Evolutionary conservation across 257 asterid genomes (phyloP), one percentile per base, ranked within the genome.

Genomic region (Solanum peruvianum): DNA sequence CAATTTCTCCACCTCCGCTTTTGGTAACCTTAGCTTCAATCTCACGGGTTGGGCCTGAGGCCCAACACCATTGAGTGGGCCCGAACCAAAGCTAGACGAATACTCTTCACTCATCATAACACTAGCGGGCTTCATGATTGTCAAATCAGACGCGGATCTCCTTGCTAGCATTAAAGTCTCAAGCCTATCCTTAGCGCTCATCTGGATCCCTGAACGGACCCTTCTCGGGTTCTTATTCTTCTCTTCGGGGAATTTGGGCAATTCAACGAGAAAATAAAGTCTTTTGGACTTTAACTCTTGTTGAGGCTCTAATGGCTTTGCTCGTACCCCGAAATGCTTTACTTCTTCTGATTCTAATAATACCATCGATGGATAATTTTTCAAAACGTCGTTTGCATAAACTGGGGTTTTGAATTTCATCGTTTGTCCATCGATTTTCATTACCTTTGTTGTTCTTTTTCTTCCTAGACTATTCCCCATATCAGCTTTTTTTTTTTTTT

Each of bases 181-280:
- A 49, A 96, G 98, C 87, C 98, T 88, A 77, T 96, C 99, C 88
- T 96, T 95, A 0, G 99, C 98, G 90, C 92, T 91, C 99, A 96
- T 95, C 4, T 96, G 98, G 87, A 95, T 95, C 77, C 96, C 98
- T 25, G 98, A 96, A 37, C 98, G 87, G 9, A 96, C 98, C 85
- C 98, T 91, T 88, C 98, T 84, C 3, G 97, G 88, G 16, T 29
- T 82, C 35, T 82, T 92, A 29, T 82, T 62, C 1, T 11, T 49
- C 52, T 92, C 93, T 41, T 94, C 92, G 1, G 95, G 94, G 33
- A 91, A 86, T 49, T 93, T 93, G 0, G 98, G 98, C 86, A 96
- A 82, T 86, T 95, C 97, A 3, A 96, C 97, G 0, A 96, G 92
- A 84, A 96, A 96, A 76, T 96, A 96, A 70, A 96, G 96, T 87